These are phyloP conservation scores for Septoria petroselini DNA, from an alignment of 2,329 filamentous ascomycete genomes.

Conservation along the genomic window DNA sequence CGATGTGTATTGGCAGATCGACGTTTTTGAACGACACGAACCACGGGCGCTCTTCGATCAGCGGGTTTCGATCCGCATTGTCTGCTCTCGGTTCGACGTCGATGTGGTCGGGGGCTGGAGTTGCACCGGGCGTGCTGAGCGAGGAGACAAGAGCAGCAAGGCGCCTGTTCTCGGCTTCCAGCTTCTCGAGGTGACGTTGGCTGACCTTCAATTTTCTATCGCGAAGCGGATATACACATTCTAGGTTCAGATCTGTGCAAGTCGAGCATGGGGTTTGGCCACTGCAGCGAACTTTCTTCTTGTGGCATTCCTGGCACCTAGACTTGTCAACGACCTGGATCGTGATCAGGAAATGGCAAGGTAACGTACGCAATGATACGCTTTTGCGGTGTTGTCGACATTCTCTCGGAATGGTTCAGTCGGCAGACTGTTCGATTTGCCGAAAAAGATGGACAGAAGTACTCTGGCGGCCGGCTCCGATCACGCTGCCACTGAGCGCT, in stretches of 20 bases:
- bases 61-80: slow-evolving; percentile 36
- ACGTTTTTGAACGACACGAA: slow-evolving; percentile 36
- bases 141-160: slow-evolving; percentile 23
- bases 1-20: slow-evolving; percentile 39
- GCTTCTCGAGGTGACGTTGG: slow-evolving; percentile 34
- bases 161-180: slow-evolving; percentile 36
- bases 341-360: neutral
- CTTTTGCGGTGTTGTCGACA: slow-evolving; percentile 12
- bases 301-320: slow-evolving; percentile 33
- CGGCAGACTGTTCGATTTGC: neutral
- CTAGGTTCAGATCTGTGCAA: slow-evolving; percentile 28
- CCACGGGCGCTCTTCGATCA: slow-evolving; percentile 40
- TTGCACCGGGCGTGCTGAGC: slow-evolving; percentile 14
- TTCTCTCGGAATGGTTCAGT: neutral
- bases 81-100: slow-evolving; percentile 26
- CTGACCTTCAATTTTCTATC: slow-evolving; percentile 37
- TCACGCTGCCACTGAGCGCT: too few relatives aligned
- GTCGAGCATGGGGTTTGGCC: slow-evolving; percentile 35
- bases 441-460: neutral
- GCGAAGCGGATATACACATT: slow-evolving; percentile 33
- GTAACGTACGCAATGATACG: slow-evolving; percentile 23
- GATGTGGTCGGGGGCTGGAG: slow-evolving; percentile 3
- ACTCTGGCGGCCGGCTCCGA: neutral
- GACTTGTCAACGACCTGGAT: neutral
- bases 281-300: slow-evolving; percentile 39